Evolutionary conservation across 441 rosid species (phyloP).

Genomic region (Melastoma candidum): DNA sequence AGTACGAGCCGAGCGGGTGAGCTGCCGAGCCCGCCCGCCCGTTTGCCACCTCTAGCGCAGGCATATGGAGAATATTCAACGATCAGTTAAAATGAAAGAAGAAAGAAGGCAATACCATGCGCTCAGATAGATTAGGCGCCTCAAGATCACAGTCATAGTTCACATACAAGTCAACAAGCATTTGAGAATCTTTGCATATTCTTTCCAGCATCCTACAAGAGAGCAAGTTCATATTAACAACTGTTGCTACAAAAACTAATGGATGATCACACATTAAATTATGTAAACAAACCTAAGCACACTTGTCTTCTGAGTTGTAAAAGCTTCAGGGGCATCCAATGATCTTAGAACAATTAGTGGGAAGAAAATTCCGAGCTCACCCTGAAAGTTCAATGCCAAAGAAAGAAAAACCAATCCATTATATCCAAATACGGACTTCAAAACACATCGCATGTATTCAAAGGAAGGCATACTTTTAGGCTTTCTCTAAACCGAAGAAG

Average conservation of each 20-base stretch:
- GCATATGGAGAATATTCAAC: too few relatives aligned
- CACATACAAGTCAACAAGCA: slow-evolving; percentile 98
- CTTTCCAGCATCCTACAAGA: slow-evolving; percentile 89
- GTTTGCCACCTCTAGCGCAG: too few relatives aligned
- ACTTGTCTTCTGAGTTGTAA: slow-evolving; percentile 71
- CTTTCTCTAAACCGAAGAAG: slow-evolving; percentile 89
- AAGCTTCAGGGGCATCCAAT: slow-evolving; percentile 74
- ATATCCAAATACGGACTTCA: background rate
- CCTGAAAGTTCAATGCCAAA: slow-evolving; percentile 39
- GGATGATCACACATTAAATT: too few relatives aligned
- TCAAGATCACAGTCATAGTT: slow-evolving; percentile 99
- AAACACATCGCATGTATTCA: slow-evolving; percentile 12
- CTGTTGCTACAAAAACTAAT: background rate
- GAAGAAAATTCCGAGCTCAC: slow-evolving; percentile 96
- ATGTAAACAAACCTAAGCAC: slow-evolving; percentile 64
- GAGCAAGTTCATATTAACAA: slow-evolving; percentile 18
- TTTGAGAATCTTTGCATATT: slow-evolving; percentile 94
- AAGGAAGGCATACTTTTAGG: slow-evolving; percentile 60
- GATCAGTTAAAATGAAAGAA: too few relatives aligned
- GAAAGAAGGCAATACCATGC: slow-evolving; percentile 50
- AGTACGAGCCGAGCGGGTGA: too few relatives aligned
- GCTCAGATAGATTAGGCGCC: slow-evolving; percentile 98
- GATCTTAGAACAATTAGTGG: slow-evolving; percentile 92
- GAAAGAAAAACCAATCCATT: background rate
- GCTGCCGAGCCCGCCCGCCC: too few relatives aligned